These are phyloP conservation scores for Trametes coccinea DNA, from an alignment of 768 basidiomycete species.

Conservation along the genomic window DNA sequence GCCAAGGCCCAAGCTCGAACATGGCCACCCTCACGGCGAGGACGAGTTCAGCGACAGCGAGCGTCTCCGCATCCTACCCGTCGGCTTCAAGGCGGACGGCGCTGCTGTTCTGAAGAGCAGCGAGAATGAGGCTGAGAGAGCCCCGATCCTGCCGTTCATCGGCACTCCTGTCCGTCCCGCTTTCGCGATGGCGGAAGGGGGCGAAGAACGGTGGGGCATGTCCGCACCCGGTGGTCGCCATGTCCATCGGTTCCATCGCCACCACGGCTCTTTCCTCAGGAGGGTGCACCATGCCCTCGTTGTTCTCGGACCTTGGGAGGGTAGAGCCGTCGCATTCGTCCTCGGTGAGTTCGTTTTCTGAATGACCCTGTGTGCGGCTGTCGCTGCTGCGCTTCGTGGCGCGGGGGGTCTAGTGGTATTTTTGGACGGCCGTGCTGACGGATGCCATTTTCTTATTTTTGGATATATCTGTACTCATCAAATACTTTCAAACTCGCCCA, in stretches of 20 bases:
- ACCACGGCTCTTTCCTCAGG: constrained; percentile 46
- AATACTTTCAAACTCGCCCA: neutral
- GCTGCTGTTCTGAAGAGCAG: neutral
- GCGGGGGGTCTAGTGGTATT: neutral
- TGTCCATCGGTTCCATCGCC: constrained; percentile 3
- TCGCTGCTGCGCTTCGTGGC: neutral
- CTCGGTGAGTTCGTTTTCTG: constrained; percentile 52
- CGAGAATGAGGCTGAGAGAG: constrained; percentile 9
- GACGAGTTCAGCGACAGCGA: neutral
- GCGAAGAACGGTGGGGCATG: constrained; percentile 1
- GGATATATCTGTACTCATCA: neutral
- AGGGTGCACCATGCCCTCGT: constrained; percentile 68
- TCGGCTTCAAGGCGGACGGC: neutral
- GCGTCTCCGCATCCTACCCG: neutral
- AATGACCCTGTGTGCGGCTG: neutral
- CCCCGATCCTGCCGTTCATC: constrained; percentile 22
- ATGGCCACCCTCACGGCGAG: neutral
- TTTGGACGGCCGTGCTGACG: neutral
- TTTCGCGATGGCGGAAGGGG: neutral
- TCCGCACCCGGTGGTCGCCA: neutral
- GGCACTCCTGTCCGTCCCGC: constrained; percentile 21
- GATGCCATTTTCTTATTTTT: neutral
- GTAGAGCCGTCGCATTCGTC: constrained; percentile 79
- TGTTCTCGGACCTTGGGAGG: constrained; percentile 80
- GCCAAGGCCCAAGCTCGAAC: neutral